phyloP scores from a whole-genome alignment of 2,329 filamentous ascomycete species.

The Ophiostoma ulmi region DNA sequence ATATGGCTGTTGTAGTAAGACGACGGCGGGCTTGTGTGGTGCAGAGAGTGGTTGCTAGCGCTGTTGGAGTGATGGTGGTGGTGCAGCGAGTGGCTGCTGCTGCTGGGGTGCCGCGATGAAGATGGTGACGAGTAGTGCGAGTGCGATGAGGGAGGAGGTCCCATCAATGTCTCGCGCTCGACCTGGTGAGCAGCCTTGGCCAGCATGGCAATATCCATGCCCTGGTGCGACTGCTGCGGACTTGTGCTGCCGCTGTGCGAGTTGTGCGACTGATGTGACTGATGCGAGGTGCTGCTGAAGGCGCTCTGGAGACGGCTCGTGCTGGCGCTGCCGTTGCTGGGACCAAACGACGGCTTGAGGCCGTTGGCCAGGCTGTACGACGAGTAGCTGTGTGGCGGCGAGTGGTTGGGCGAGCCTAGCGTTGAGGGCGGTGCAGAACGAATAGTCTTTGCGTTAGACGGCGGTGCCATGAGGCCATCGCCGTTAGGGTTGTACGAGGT shows the following conservation, averaged over 20 bases:
- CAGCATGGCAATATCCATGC: conserved; percentile 54
- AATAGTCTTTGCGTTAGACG: conserved; percentile 68
- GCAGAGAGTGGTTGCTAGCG: neutral
- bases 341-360: conserved; percentile 45
- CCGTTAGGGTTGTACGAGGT: conserved; percentile 44
- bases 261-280: neutral
- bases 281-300: conserved; percentile 8
- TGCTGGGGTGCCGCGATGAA: conserved; percentile 45
- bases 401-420: conserved; percentile 89
- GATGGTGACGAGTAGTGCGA: conserved; percentile 42
- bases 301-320: conserved; percentile 19
- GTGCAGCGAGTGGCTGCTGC: conserved; percentile 41
- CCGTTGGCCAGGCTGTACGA: conserved; percentile 54
- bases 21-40: conserved; percentile 26
- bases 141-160: conserved; percentile 39
- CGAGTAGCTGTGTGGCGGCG: conserved; percentile 84
- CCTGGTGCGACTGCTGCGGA: conserved; percentile 37
- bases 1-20: conserved; percentile 48
- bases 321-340: conserved; percentile 32
- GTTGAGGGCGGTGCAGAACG: conserved; percentile 84
- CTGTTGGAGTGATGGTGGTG: conserved; percentile 24
- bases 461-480: conserved; percentile 69
- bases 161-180: conserved; percentile 51
- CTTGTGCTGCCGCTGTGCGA: conserved; percentile 14
- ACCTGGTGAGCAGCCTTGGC: conserved; percentile 58